phyloP scores from a whole-genome alignment of 2,329 filamentous ascomycete genomes.

The Apiospora arundinis region DNA sequence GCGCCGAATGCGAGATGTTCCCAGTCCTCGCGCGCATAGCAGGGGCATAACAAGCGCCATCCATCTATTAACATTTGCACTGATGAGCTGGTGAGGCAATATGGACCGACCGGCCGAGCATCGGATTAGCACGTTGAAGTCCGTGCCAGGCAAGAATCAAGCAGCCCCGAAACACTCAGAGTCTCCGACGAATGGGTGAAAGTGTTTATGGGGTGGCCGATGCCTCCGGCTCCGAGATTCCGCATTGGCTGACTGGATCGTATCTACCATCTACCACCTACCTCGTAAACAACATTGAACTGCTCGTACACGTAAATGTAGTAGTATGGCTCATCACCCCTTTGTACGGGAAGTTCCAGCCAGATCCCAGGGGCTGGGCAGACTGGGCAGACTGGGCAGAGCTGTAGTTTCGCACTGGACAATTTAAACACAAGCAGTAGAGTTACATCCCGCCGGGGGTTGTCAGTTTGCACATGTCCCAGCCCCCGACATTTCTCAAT shows the following conservation, averaged over 20 bases:
- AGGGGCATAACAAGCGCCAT: background rate
- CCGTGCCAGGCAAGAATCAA: slow-evolving; percentile 4
- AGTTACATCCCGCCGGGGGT: no score
- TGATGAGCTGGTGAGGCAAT: background rate
- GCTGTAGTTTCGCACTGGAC: no score
- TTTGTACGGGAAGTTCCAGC: background rate
- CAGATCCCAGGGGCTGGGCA: background rate
- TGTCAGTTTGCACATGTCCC: slow-evolving; percentile 8
- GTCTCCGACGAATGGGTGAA: background rate
- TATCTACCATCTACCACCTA: background rate
- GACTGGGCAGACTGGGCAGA: no score
- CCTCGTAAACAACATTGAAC: background rate
- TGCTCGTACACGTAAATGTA: background rate
- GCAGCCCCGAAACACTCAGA: background rate
- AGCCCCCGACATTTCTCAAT: background rate
- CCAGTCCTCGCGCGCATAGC: background rate
- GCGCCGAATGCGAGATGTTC: background rate
- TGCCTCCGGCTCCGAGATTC: slow-evolving; percentile 5
- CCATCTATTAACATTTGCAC: background rate
- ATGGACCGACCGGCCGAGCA: background rate
- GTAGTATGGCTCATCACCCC: background rate
- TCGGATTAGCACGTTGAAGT: background rate
- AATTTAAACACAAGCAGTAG: no score
- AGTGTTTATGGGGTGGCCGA: background rate
- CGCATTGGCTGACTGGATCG: background rate